phyloP scores from a whole-genome alignment of 176 grass and related monocot species.

The Oryza officinalis region DNA sequence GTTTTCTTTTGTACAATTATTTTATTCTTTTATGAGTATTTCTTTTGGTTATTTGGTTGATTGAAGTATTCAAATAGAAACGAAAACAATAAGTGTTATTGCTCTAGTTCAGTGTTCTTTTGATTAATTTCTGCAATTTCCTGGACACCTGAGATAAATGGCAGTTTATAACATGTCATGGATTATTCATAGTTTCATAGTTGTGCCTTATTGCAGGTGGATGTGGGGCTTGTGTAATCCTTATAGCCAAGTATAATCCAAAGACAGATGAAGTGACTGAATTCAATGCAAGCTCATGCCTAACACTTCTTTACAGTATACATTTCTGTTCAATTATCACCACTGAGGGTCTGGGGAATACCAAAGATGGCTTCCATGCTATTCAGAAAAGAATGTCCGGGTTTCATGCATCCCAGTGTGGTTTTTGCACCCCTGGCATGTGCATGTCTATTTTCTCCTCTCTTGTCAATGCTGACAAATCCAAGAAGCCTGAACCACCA shows the following conservation, averaged over 20 bases:
- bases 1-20: background rate
- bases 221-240: slow-evolving; percentile 78
- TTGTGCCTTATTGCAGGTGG: slow-evolving; percentile 46
- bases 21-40: background rate
- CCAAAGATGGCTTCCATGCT: slow-evolving; percentile 59
- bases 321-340: slow-evolving; percentile 73
- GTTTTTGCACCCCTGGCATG: slow-evolving; percentile 89
- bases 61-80: background rate
- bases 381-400: slow-evolving; percentile 73
- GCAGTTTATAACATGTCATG: background rate
- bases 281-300: slow-evolving; percentile 61
- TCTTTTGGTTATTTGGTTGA: background rate
- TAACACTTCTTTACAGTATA: slow-evolving; percentile 69
- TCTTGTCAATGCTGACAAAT: slow-evolving; percentile 77
- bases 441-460: slow-evolving; percentile 87
- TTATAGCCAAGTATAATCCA: slow-evolving; percentile 67
- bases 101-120: background rate
- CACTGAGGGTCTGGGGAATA: slow-evolving; percentile 71
- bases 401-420: slow-evolving; percentile 88
- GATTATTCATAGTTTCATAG: background rate
- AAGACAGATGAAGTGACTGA: slow-evolving; percentile 64
- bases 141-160: background rate
- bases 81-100: background rate
- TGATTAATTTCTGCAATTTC: background rate
- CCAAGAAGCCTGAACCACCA: slow-evolving; percentile 52